Base-by-base conservation (phyloP, 305 asterid genomes). In the Lippia alba region DNA sequence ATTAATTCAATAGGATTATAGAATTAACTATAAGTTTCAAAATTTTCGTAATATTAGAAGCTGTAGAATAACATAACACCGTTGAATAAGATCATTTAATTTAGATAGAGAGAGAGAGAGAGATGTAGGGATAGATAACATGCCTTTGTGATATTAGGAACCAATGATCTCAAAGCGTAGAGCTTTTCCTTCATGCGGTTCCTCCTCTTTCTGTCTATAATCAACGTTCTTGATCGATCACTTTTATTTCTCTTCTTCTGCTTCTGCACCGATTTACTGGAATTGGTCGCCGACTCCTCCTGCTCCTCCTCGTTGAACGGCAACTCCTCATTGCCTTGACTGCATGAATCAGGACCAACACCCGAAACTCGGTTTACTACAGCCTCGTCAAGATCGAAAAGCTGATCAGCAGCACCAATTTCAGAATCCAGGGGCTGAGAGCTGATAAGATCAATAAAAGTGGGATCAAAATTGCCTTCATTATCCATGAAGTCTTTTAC, bases 141-240 rank as follows among this genome's bases (percentile, higher is more conserved):
- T 8, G 86, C 97, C 96, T 91, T 91, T 32, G 96, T 91, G 64
- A 93, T 91, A 67, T 89, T 86, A 40, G 98, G 98, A 74, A 94
- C 97, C 76, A 94, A 61, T 6, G 98, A 82, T 32, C 97, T 88
- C 80, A 91, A 75, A 0, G 92, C 91, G 48, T 89, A 89, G 66
- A 91, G 91, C 80, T 84, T 89, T 46, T 91, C 98, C 89, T 89
- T 91, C 98, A 93, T 91, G 14, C 89, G 71, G 17, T 88, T 84
- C 78, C 97, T 85, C 84, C 98, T 84, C 73, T 74, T 84, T 66
- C 91, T 69, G 76, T 91, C 98, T 2, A 96, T 89, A 48, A 86
- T 74, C 75, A 91, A 71, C 17, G 96, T 87, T 73, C 86, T 76
- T 3, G 96, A 84, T 60, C 97, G 80, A 67, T 91, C 96, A 1